Conservation (phyloP, 2,329 filamentous ascomycete genomes). For the Exophiala phaeomuriformis region DNA sequence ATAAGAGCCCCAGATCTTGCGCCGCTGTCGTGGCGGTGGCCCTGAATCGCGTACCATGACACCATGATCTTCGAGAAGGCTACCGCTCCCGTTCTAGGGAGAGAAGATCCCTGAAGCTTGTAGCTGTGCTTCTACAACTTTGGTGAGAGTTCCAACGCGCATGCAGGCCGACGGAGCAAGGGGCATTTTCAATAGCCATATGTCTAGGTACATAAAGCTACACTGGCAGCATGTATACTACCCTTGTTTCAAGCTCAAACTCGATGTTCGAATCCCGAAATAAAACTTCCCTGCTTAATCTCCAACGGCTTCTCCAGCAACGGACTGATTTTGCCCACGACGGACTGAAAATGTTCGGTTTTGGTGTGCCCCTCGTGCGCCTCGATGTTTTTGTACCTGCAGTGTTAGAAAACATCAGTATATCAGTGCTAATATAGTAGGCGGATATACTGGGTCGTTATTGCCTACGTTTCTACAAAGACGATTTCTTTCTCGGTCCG, state of each 20-base stretch:
- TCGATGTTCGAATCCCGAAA: not conserved
- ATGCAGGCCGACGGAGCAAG: not conserved
- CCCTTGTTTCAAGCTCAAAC: not conserved
- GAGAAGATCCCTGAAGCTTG: too few species aligned
- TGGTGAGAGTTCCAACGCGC: too few species aligned
- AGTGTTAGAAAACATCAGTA: too few species aligned
- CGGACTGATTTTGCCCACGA: not conserved
- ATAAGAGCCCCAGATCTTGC: too few species aligned
- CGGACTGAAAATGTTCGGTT: not conserved
- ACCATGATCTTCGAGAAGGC: too few species aligned
- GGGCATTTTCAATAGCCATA: not conserved
- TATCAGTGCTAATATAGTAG: not conserved
- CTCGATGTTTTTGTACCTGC: not conserved
- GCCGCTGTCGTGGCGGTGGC: too few species aligned
- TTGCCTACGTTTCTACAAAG: not conserved
- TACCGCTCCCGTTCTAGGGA: too few species aligned
- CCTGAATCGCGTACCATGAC: too few species aligned
- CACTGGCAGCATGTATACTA: not conserved
- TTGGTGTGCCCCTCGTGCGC: not conserved
- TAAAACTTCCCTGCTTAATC: not conserved
- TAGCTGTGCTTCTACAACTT: too few species aligned
- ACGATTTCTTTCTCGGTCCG: not conserved
- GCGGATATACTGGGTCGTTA: not conserved
- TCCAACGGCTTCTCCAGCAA: not conserved
- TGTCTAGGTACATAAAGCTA: not conserved